These are phyloP conservation scores for Fusarium duplospermum DNA, from an alignment of 2,329 filamentous ascomycete genomes.

Conservation along the genomic window DNA sequence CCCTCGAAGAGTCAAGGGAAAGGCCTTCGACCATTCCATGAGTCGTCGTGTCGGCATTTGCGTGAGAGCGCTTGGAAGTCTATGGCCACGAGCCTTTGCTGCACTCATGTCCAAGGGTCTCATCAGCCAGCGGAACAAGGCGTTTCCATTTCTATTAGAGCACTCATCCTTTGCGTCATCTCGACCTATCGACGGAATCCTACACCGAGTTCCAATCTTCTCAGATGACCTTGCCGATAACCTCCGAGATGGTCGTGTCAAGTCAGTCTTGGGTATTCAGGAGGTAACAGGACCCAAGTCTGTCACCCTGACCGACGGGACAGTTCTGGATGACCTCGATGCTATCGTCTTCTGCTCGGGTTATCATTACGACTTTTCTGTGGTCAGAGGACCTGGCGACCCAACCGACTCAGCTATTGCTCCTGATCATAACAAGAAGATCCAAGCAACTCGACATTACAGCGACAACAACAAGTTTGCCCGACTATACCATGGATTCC, in stretches of 20 bases:
- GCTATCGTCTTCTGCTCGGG: conserved; percentile 49
- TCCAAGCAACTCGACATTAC: conserved; percentile 38
- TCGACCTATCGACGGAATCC: conserved; percentile 28
- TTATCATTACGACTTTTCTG: conserved; percentile 46
- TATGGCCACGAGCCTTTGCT: conserved; percentile 21
- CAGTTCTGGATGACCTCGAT: conserved; percentile 48
- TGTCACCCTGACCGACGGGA: conserved; percentile 45
- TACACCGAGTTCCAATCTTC: conserved; percentile 44
- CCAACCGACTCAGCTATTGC: conserved; percentile 43
- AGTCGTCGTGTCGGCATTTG: conserved; percentile 45
- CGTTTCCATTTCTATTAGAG: conserved; percentile 33
- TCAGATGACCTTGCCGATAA: conserved; percentile 45
- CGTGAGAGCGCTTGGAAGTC: conserved; percentile 22
- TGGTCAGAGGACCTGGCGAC: conserved; percentile 44
- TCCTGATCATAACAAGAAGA: conserved; percentile 41
- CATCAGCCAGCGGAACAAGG: conserved; percentile 26
- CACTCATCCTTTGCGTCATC: conserved; percentile 25
- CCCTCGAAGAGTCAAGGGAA: conserved; percentile 47
- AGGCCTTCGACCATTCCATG: conserved; percentile 49
- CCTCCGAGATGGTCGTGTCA: conserved; percentile 43
- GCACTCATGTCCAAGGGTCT: conserved; percentile 35
- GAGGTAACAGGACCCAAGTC: conserved; percentile 46
- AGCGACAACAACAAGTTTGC: conserved; percentile 40
- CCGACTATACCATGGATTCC: conserved; percentile 46
- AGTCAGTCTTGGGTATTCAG: conserved; percentile 43